Evolutionary conservation across 2,329 filamentous ascomycete species (phyloP).

Genomic region (Fusarium sp.): DNA sequence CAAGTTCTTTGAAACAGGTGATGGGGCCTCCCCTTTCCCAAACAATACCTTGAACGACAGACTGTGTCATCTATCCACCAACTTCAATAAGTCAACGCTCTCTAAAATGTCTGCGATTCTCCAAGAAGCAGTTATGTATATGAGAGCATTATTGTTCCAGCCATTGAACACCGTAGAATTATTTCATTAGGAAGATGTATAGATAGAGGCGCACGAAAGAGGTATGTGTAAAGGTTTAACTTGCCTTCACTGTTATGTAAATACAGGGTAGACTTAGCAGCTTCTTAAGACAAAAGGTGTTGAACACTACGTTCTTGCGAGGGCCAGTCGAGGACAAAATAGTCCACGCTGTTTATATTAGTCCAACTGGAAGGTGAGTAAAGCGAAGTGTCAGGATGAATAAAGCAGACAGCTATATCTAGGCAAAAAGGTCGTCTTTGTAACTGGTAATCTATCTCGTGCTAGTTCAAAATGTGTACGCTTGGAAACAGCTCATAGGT

Average conservation of each 20-base stretch:
- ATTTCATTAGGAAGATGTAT: background rate
- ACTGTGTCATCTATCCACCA: too few relatives aligned
- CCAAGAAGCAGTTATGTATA: rapidly evolving
- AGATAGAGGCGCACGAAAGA: rapidly evolving
- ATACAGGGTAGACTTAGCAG: background rate
- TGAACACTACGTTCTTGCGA: background rate
- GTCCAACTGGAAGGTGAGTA: background rate
- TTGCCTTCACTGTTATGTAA: background rate
- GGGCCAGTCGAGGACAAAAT: background rate
- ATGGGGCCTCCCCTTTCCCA: too few relatives aligned
- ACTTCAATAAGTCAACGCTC: background rate
- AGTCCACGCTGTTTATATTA: background rate
- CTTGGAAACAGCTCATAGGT: too few relatives aligned
- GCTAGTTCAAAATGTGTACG: too few relatives aligned
- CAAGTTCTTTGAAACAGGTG: too few relatives aligned
- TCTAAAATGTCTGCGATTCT: background rate
- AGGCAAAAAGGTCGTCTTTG: too few relatives aligned
- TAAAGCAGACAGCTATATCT: too few relatives aligned
- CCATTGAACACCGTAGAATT: rapidly evolving
- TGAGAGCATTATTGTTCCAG: background rate
- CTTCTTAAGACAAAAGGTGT: background rate
- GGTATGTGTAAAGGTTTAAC: background rate
- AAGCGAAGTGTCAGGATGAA: too few relatives aligned
- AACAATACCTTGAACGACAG: too few relatives aligned
- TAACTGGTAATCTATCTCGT: too few relatives aligned